Conservation (phyloP, 2,329 filamentous ascomycete species). For the Gliomastix tumulicola region DNA sequence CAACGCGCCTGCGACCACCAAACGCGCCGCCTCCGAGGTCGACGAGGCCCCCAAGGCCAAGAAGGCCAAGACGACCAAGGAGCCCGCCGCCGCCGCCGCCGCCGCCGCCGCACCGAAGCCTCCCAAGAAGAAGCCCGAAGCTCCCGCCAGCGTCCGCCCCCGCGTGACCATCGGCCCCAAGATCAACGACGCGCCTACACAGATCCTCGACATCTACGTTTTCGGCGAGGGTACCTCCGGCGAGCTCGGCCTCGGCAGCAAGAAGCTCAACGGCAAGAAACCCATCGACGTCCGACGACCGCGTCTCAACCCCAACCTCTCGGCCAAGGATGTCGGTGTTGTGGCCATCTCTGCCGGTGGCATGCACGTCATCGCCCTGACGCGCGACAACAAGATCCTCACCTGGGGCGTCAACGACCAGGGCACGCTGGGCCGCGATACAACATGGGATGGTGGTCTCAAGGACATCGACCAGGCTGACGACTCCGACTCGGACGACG, state of each 20-base stretch:
- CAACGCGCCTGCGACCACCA: constrained; percentile 25
- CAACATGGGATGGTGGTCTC: constrained; percentile 54
- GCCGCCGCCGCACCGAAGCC: constrained; percentile 6
- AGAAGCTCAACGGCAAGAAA: constrained; percentile 52
- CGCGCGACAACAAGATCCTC: constrained; percentile 66
- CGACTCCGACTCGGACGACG: constrained; percentile 49
- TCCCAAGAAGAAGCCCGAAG: constrained; percentile 10
- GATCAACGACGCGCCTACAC: constrained; percentile 59
- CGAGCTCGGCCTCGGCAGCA: constrained; percentile 72
- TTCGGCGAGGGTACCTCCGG: constrained; percentile 77
- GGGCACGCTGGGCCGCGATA: constrained; percentile 66
- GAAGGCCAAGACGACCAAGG: constrained; percentile 4
- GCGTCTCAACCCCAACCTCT: constrained; percentile 64
- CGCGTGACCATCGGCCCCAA: constrained; percentile 49
- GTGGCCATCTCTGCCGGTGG: constrained; percentile 72
- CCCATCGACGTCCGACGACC: constrained; percentile 75
- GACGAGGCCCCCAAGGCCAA: constrained; percentile 6
- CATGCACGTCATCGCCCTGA: constrained; percentile 70
- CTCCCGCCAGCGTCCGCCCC: constrained; percentile 30
- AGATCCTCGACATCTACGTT: constrained; percentile 66
- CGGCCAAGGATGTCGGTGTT: constrained; percentile 58
- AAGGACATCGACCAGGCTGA: constrained; percentile 46
- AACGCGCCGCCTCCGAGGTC: constrained; percentile 12
- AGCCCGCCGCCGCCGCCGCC: background rate
- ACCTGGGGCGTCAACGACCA: constrained; percentile 82